These are phyloP conservation scores for Austroboletus eburneus DNA, from an alignment of 768 basidiomycete genomes.

Conservation along the genomic window DNA sequence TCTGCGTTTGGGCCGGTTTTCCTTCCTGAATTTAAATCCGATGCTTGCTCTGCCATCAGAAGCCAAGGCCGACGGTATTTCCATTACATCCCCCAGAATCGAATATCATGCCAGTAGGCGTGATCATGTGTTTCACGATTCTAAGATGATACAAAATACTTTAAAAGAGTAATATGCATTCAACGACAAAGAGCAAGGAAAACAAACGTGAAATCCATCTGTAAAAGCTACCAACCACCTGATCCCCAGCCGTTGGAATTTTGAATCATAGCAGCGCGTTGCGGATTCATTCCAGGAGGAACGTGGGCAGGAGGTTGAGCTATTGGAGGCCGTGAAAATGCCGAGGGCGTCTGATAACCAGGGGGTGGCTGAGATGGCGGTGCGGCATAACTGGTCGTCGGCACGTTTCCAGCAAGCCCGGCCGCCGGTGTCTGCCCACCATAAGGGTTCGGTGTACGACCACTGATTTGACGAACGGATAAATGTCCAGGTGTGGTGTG, in stretches of 20 bases:
- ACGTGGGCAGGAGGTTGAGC: slow-evolving; percentile 40
- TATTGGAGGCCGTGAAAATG: slow-evolving; percentile 38
- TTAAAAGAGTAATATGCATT: slow-evolving; percentile 29
- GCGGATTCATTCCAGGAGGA: slow-evolving; percentile 63
- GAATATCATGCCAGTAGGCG: too few relatives aligned
- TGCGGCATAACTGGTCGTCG: slow-evolving; percentile 27
- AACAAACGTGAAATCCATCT: slow-evolving; percentile 12
- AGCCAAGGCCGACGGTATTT: too few relatives aligned
- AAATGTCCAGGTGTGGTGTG: slow-evolving; percentile 75
- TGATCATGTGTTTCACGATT: too few relatives aligned
- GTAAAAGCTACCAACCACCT: slow-evolving; percentile 29
- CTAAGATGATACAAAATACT: slow-evolving; percentile 22
- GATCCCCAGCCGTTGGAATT: slow-evolving; percentile 37
- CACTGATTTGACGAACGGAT: slow-evolving; percentile 63
- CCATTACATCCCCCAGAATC: too few relatives aligned
- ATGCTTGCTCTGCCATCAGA: too few relatives aligned
- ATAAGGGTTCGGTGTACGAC: slow-evolving; percentile 80
- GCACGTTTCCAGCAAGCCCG: slow-evolving; percentile 26
- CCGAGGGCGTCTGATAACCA: slow-evolving; percentile 39
- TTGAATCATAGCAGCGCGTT: slow-evolving; percentile 64
- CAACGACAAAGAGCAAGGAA: slow-evolving; percentile 16
- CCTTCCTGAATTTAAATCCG: too few relatives aligned
- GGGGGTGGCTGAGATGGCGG: slow-evolving; percentile 31
- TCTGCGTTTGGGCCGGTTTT: too few relatives aligned
- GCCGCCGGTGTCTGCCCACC: slow-evolving; percentile 38